phyloP scores from a whole-genome alignment of 225 moss, liverwort and hornwort genomes.

The Thuidium tamariscinum region DNA sequence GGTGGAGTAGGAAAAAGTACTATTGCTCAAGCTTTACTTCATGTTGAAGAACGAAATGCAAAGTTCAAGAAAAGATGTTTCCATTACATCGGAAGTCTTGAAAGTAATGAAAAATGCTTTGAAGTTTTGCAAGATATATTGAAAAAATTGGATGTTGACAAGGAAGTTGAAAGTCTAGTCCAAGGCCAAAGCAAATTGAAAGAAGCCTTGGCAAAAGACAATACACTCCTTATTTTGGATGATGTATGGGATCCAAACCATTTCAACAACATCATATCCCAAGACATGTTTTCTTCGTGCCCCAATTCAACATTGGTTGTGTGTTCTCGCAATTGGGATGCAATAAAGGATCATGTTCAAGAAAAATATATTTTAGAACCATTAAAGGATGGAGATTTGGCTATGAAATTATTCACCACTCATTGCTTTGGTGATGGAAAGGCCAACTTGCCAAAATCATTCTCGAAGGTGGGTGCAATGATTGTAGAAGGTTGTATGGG shows the following conservation, averaged over 20 bases:
- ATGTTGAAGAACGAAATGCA: neutral
- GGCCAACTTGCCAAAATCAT: neutral
- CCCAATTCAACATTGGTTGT: neutral
- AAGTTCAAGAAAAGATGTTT: neutral
- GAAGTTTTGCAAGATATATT: neutral
- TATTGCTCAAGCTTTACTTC: neutral
- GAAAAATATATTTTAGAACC: neutral
- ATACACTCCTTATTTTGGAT: neutral
- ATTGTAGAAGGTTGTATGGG: neutral
- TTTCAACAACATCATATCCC: neutral
- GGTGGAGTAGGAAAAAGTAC: neutral
- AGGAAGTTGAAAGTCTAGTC: neutral
- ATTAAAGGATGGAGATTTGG: neutral
- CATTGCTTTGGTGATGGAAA: neutral
- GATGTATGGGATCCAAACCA: neutral
- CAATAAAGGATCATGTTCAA: neutral
- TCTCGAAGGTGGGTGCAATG: neutral
- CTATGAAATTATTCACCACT: neutral
- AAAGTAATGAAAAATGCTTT: neutral
- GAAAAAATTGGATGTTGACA: neutral
- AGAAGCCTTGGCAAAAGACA: neutral
- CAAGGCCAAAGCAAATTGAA: neutral
- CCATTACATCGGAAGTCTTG: neutral
- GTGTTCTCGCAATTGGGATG: neutral
- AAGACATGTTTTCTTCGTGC: neutral